Base-by-base conservation (phyloP, 2,329 filamentous ascomycete species). In the Curvularia spicifera region DNA sequence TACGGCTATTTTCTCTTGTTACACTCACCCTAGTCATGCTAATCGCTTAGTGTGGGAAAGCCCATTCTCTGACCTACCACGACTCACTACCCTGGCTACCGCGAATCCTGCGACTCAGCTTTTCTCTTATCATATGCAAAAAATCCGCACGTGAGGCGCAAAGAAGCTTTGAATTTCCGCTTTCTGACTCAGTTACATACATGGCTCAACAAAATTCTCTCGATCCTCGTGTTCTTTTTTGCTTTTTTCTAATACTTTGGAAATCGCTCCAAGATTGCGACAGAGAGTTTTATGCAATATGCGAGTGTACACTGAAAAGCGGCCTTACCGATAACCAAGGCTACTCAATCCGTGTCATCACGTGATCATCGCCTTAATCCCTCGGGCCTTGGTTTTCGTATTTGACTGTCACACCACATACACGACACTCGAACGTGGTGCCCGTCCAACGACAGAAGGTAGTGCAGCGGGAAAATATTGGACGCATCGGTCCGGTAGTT, bases 81-180 rank as follows among this genome's bases (percentile, higher is more conserved):
- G 47, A 50, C 47, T 50, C 47, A 40, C 24, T 26, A 50, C 26
- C 47, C 47, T 39, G 10, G 47, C 35, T 50, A n/a, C 35, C 24
- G 35, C 35, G 18, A 8, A 26, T 3, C 33, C 20, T 15, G 18
- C 47, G 47, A 50, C 24, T 50, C 47, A 24, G 22, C 35, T 33
- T 18, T 3, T 18, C 6, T 46, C 22, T 26, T 49, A 20, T 28
- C 47, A 50, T 28, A 33, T 12, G 28, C 44, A 20, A 33, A 46
- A 33, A 9, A 33, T 5, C 2, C 12, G 10, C 26, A 45, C 26
- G 26, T 33, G 29, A 10, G 31, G 29, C 26, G 26, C 37, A 24
- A 13, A 42, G 8, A 22, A 33, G 29, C 18, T 33, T 47, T 28
- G 29, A 26, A 18, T 9, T 33, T 4, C 44, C n/a, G 12, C 44